Percentiles rank a stretch among this genome's conserved stretches.
phyloP scores from a whole-genome alignment of 108 stramenopile genomes.

The Aurantiochytrium sp. region DNA sequence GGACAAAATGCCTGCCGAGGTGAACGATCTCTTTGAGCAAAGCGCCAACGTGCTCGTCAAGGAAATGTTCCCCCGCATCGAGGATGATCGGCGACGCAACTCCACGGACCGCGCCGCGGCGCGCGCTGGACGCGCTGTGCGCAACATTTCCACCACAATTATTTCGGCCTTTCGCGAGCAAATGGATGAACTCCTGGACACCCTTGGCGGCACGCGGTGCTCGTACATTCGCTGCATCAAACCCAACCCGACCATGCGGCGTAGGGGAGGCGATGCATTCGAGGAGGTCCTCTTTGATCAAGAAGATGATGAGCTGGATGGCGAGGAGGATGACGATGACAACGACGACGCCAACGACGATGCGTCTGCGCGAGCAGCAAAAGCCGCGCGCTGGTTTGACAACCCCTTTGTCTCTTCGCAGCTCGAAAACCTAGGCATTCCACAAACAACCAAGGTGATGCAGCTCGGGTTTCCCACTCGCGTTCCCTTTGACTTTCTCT shows the following conservation, averaged over 20 bases:
- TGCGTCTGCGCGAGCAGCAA: background rate
- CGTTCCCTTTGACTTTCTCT: background rate
- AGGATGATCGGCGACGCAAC: background rate
- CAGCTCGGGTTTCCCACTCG: background rate
- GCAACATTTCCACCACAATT: background rate
- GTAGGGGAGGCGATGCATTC: background rate
- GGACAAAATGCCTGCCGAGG: constrained; percentile 33
- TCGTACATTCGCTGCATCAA: constrained; percentile 13
- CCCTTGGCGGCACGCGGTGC: background rate
- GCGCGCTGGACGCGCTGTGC: background rate
- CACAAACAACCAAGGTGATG: background rate
- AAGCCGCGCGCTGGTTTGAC: background rate
- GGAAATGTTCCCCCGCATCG: background rate
- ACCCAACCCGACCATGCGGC: background rate
- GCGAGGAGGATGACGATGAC: background rate
- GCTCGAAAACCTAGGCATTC: background rate
- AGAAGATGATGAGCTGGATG: background rate
- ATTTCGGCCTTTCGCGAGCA: background rate
- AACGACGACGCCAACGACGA: background rate
- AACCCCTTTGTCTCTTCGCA: background rate
- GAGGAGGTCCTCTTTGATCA: background rate
- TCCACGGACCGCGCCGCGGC: background rate
- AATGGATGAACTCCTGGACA: background rate
- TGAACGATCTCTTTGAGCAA: constrained; percentile 15
- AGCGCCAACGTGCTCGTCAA: background rate